Evolutionary conservation across 2,329 filamentous ascomycete genomes (phyloP), one percentile per base, ranked within the genome.

Genomic region (Alternaria dauci): DNA sequence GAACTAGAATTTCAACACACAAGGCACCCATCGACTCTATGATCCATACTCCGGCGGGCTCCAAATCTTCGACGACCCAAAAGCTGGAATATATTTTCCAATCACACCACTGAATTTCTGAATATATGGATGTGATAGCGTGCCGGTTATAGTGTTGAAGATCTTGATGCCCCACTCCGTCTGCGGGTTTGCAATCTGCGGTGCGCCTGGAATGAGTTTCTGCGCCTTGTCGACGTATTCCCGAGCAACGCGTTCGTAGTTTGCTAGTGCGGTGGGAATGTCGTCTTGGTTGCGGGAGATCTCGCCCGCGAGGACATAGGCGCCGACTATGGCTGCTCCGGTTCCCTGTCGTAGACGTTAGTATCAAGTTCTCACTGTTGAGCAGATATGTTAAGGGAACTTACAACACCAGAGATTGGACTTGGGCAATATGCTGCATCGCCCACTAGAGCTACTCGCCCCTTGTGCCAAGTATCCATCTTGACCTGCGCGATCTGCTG

Each of bases 401-500:
- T 59, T 55, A 71, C 70, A 26, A 73, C 62, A 8, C 73, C 72
- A 25, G 69, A 73, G 1, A 76, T 73, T 1, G 71, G 71, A 16
- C 73, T 74, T 0, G 80, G 79, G 44, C 74, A 78, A 57, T 76
- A 78, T 2, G 70, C 80, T 2, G 80, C 77, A 61, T 82, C 80
- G 6, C 79, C 80, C 2, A 81, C 58, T 4, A 81, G 63, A 7
- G 58, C 77, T 7, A 75, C 67, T n/a, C 76, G 71, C 8, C 77
- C 76, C 18, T 72, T 68, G 1, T 69, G 71, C 75, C 77, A 80
- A 2, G 63, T 52, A 2, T 73, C 62, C 62, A 81, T 72, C 46
- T 75, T 77, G 44, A 81, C 73, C 47, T 81, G 77, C 6, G 73
- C 78, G n/a, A 80, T 68, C 18, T 79, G 75, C 30, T 81, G 76